A percentile compares a stretch with the other conserved stretches of the same genome.
Conservation (phyloP, 345 rosid genomes). For the Gossypium mustelinum region DNA sequence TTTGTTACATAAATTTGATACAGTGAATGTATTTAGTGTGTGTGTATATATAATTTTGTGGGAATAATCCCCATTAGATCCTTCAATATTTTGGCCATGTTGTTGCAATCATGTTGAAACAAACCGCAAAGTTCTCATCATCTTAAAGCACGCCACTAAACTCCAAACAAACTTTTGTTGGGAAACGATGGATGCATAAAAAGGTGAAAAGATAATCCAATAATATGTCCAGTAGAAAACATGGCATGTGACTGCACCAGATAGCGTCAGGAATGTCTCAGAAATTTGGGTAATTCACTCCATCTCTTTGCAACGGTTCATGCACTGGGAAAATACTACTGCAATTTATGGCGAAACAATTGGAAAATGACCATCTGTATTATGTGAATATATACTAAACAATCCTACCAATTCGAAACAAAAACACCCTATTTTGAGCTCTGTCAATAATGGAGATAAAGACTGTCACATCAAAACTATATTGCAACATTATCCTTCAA, state of each 20-base stretch:
- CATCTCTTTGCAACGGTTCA: background rate
- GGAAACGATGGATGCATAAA: too few relatives aligned
- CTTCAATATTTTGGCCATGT: background rate
- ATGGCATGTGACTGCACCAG: slow-evolving; percentile 8
- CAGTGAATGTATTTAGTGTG: too few relatives aligned
- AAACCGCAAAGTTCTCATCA: too few relatives aligned
- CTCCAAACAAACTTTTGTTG: background rate
- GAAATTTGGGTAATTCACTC: background rate
- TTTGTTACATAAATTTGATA: too few relatives aligned
- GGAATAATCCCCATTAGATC: too few relatives aligned
- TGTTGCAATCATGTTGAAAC: too few relatives aligned
- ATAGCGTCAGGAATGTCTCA: slow-evolving; percentile 6
- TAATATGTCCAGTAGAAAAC: background rate
- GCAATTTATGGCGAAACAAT: background rate
- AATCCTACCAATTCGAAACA: background rate
- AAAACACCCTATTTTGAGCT: background rate
- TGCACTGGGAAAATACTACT: background rate
- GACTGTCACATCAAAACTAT: background rate
- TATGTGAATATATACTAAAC: background rate
- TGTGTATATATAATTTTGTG: too few relatives aligned
- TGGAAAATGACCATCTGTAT: background rate
- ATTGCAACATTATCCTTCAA: too few relatives aligned
- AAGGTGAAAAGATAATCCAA: background rate
- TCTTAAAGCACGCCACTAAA: too few relatives aligned
- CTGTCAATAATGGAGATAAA: background rate